phyloP scores from a whole-genome alignment of 352 stramenopile genomes.

The Globisporangium nunn region DNA sequence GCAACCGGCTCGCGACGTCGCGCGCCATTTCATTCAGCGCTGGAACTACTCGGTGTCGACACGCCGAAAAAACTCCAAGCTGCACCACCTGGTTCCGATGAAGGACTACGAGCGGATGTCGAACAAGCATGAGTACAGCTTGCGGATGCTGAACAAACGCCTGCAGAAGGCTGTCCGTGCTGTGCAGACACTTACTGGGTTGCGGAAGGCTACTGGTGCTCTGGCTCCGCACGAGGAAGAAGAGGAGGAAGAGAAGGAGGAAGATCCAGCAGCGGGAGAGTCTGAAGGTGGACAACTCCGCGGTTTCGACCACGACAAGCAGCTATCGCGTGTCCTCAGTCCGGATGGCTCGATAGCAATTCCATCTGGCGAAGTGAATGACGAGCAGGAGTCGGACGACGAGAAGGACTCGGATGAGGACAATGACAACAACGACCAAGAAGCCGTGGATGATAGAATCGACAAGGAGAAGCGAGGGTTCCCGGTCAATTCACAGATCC shows the following conservation, averaged over 20 bases:
- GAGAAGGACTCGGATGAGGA: conserved; percentile 3
- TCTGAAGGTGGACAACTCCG: conserved; percentile 2
- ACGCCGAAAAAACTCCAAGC: conserved; percentile 63
- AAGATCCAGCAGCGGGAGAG: neutral
- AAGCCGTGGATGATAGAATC: conserved; percentile 22
- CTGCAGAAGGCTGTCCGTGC: conserved; percentile 65
- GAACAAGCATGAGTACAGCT: conserved; percentile 31
- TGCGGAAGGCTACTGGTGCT: conserved; percentile 15
- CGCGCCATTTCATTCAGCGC: conserved; percentile 81
- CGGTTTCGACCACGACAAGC: conserved; percentile 35
- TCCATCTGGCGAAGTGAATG: conserved; percentile 10
- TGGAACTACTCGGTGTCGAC: conserved; percentile 87
- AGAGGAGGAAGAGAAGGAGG: conserved; percentile 8
- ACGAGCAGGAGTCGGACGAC: neutral
- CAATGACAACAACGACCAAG: conserved; percentile 8
- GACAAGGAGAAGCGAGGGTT: conserved; percentile 22
- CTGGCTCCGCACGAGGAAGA: conserved; percentile 10
- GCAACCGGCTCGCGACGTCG: conserved; percentile 73
- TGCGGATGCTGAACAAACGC: conserved; percentile 33
- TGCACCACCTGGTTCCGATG: conserved; percentile 72
- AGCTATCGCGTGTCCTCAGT: conserved; percentile 20
- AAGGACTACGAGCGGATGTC: conserved; percentile 40
- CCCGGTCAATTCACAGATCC: conserved; percentile 51
- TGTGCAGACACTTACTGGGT: conserved; percentile 37
- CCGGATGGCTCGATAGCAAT: conserved; percentile 12